These are phyloP conservation scores for Scutellaria minor DNA, from an alignment of 257 asterid genomes.

Conservation along the genomic window DNA sequence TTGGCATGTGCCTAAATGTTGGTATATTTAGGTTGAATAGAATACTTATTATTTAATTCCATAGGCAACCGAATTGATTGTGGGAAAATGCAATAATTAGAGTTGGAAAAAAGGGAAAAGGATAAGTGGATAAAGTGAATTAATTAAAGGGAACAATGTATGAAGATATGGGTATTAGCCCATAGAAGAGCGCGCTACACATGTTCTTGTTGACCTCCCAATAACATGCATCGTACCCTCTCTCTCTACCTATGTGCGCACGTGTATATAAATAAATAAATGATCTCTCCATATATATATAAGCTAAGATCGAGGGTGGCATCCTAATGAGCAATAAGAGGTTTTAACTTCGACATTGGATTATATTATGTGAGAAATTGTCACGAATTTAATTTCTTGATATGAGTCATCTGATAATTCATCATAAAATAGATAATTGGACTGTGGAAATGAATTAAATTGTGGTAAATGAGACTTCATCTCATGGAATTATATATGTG, in stretches of 20 bases:
- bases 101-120: background rate
- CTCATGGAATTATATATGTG: no score
- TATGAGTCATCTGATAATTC: no score
- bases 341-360: no score
- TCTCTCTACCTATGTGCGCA: background rate
- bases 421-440: no score
- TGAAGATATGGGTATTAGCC: background rate
- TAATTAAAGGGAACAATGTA: conserved; percentile 21
- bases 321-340: no score
- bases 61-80: conserved; percentile 9
- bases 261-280: background rate
- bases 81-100: conserved; percentile 32
- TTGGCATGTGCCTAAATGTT: conserved; percentile 21
- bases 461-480: no score
- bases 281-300: no score
- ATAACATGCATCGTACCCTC: background rate
- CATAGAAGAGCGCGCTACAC: conserved; percentile 1
- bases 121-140: conserved; percentile 41
- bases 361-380: no score
- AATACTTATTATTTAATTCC: background rate
- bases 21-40: conserved; percentile 10
- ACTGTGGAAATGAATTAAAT: no score
- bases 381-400: no score
- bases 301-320: no score
- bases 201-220: background rate